A percentile compares a stretch with the other conserved stretches of the same genome.
phyloP scores from a whole-genome alignment of 2,329 filamentous ascomycete genomes.

The Claviceps digitariae region DNA sequence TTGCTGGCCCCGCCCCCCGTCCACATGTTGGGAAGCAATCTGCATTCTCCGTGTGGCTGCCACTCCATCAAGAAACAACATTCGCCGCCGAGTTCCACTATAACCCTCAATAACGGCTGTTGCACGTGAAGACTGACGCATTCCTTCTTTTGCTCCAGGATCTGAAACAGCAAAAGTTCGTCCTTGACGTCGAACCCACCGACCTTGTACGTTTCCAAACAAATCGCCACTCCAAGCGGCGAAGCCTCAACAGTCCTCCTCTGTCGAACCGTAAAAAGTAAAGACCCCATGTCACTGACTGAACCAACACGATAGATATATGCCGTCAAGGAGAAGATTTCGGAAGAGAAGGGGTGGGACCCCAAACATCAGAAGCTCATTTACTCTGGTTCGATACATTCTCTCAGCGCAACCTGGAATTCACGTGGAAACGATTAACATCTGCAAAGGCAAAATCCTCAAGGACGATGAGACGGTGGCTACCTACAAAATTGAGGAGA shows the following conservation, averaged over 20 bases:
- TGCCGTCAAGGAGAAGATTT: constrained; percentile 83
- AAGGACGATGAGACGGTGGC: constrained; percentile 96
- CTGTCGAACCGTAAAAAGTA: constrained; percentile 2
- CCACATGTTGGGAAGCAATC: neutral
- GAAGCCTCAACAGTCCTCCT: constrained; percentile 5
- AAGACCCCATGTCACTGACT: constrained; percentile 5
- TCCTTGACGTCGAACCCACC: constrained; percentile 83
- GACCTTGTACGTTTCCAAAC: constrained; percentile 65
- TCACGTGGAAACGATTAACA: constrained; percentile 10
- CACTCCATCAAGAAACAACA: neutral
- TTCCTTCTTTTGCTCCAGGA: constrained; percentile 42
- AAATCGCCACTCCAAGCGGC: constrained; percentile 13
- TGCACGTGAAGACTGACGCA: neutral
- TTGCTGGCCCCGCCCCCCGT: neutral
- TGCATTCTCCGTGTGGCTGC: neutral
- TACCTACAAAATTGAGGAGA: constrained; percentile 97
- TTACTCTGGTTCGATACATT: constrained; percentile 64
- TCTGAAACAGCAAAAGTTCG: constrained; percentile 97
- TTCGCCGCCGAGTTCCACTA: neutral
- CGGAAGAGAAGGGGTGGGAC: constrained; percentile 88
- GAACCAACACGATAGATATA: constrained; percentile 48
- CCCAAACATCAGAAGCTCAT: constrained; percentile 86
- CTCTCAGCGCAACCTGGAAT: neutral
- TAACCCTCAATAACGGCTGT: neutral
- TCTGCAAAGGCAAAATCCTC: constrained; percentile 72